Percentiles rank a stretch among this genome's conserved stretches.
Evolutionary conservation across 2,329 filamentous ascomycete genomes (phyloP).

Genomic region (Colletotrichum eremochloae): DNA sequence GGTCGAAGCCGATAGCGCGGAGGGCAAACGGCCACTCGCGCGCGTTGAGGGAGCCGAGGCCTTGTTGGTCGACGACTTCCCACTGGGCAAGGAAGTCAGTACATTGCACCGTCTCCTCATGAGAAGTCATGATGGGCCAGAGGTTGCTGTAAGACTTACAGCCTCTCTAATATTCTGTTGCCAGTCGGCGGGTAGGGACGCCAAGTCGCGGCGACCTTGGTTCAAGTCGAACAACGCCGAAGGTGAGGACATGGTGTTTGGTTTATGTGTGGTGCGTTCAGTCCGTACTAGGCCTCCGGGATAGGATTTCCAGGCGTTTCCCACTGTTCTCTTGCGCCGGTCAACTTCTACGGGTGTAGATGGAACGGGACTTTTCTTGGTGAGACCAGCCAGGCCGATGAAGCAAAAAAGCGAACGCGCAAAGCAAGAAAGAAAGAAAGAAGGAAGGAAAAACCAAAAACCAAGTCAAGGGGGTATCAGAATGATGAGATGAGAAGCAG

Average conservation of each 20-base stretch:
- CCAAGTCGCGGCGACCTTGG: constrained; percentile 42
- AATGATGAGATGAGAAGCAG: constrained; percentile 1
- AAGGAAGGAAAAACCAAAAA: background rate
- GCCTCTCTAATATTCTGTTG: constrained; percentile 44
- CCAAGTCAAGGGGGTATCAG: constrained; percentile 25
- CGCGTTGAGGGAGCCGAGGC: constrained; percentile 94
- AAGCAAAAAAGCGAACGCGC: background rate
- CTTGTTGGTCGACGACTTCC: constrained; percentile 95
- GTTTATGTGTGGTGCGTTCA: background rate
- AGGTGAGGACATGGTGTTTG: constrained; percentile 35
- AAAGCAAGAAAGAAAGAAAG: background rate
- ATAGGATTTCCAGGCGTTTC: background rate
- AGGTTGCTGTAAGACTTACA: constrained; percentile 13
- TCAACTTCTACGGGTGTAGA: constrained; percentile 2
- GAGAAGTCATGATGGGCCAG: background rate
- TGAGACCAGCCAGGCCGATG: constrained; percentile 8
- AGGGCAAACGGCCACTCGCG: constrained; percentile 98
- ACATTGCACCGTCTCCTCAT: background rate
- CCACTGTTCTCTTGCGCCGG: background rate
- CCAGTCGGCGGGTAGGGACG: constrained; percentile 40
- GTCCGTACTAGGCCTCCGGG: background rate
- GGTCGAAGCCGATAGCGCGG: constrained; percentile 93
- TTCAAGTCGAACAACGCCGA: constrained; percentile 39
- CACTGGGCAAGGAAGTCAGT: constrained; percentile 68
- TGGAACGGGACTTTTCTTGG: constrained; percentile 2